Evolutionary conservation across 2,329 filamentous ascomycete species (phyloP), one percentile per base, ranked within the genome.

Genomic region (Colletotrichum spaethianum): DNA sequence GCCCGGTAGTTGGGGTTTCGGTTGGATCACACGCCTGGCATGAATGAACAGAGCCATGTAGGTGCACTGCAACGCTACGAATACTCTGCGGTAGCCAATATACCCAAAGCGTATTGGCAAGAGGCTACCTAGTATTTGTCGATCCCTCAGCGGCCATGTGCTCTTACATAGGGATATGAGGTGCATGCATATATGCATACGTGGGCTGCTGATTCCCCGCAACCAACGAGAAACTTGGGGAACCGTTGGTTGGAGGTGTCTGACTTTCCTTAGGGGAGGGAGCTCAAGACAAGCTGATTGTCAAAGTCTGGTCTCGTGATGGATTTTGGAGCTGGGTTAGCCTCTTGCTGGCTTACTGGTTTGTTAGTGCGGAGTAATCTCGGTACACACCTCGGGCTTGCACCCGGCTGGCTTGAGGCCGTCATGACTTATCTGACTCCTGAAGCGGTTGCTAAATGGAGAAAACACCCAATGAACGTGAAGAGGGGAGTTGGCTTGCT

Each of bases 131-230:
- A 53, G 31, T 42, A 3, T 44, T 38, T 28, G 46, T 46, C 46
- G 63, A 66, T 67, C 62, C 12, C 26, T 26, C 26, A 26, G n/a
- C 28, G 63, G 12, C 38, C 67, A 67, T 55, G 63, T 69, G 66
- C 61, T 57, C 31, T 36, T 23, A 9, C 28, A n/a, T 26, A 26
- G 26, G 42, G 23, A 31, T 48, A 57, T 38, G 50, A 33, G 33
- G 48, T 23, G 66, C 31, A 28, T 14, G 42, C 55, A 26, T 42
- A 11, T n/a, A 20, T 60, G 44, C 60, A 50, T 40, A 26, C 20
- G 42, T 56, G 67, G 36, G 55, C 63, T 44, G 63, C 44, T 70
- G 63, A 55, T 67, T 31, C 55, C 44, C 55, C 38, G 23, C 28
- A 28, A 50, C n/a, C 59, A 26, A 28, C 31, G 12, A 42, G 48